Evolutionary conservation across 2,329 filamentous ascomycete genomes (phyloP).

Genomic region (Westerdykella ornata): DNA sequence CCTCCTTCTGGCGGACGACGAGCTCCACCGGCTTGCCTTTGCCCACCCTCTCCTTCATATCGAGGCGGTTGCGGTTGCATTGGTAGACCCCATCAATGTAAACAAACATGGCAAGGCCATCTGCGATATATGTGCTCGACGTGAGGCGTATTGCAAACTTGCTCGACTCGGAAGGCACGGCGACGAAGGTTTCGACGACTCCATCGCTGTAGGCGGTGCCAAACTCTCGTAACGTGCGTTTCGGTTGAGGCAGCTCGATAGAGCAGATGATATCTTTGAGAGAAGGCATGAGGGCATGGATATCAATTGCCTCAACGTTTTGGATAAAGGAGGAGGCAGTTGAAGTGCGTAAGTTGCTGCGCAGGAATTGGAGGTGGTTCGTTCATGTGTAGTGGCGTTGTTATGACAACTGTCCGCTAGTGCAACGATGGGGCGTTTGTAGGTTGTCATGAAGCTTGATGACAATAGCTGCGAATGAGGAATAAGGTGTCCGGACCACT

Average conservation of each 20-base stretch:
- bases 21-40: constrained; percentile 42
- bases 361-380: too few relatives aligned
- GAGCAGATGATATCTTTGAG: constrained; percentile 49
- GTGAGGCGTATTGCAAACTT: constrained; percentile 47
- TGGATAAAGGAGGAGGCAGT: neutral
- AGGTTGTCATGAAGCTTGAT: too few relatives aligned
- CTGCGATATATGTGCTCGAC: constrained; percentile 47
- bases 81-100: constrained; percentile 54
- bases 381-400: too few relatives aligned
- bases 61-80: constrained; percentile 49
- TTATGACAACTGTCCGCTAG: too few relatives aligned
- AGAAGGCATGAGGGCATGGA: constrained; percentile 42
- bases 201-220: constrained; percentile 47
- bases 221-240: constrained; percentile 43
- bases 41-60: constrained; percentile 32
- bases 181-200: constrained; percentile 47
- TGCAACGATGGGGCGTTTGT: too few relatives aligned
- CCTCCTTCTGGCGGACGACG: constrained; percentile 49
- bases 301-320: constrained; percentile 1
- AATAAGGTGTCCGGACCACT: too few relatives aligned
- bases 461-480: too few relatives aligned
- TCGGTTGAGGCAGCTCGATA: constrained; percentile 44
- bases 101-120: constrained; percentile 50
- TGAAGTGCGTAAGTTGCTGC: too few relatives aligned
- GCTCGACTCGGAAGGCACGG: constrained; percentile 42